Evolutionary conservation across 2,329 filamentous ascomycete genomes (phyloP), one percentile per base, ranked within the genome.

Genomic region (Cladophialophora exuberans): DNA sequence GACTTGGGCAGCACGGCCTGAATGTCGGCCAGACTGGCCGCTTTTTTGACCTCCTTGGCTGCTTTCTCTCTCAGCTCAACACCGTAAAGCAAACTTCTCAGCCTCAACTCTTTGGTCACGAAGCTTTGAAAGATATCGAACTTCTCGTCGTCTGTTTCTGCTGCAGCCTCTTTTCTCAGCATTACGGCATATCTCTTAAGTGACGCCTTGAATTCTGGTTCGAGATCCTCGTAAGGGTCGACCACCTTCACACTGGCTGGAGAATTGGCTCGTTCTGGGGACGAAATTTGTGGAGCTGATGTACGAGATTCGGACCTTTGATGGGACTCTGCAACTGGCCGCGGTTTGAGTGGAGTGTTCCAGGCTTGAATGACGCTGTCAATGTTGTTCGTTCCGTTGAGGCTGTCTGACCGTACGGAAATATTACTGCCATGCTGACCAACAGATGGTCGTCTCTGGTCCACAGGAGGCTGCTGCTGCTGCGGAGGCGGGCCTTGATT

Each of bases 201-300:
- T 22, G 81, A 83, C 2, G 79, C 78, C 60, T 75, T 78, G 60
- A 77, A 83, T 78, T 81, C 83, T 2, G 79, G 76, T 56, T 82
- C 78, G n/a, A 83, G 70, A 60, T 81, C 80, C 20, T 72, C 74
- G 54, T 77, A 77, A 4, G 78, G 77, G 60, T 82, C 75, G 46
- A 72, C 54, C 51, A 72, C 69, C 20, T 63, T 64, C 4, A 54
- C 54, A 25, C 26, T 52, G 17, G 17, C 23, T 15, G 46, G 33
- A 41, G 46, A 49, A 7, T 10, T n/a, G 1, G 15, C 46, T 30
- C 23, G 23, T n/a, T 49, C 46, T 7, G 50, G 38, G 22, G 25
- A 15, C 9, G 50, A 23, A 30, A 47, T 45, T n/a, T 43, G 33
- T 1, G 52, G 17, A 17, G 39, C 30, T 42, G 49, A 56, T 23